Evolutionary conservation across 2,329 filamentous ascomycete genomes (phyloP).

Genomic region (Talaromyces amestolkiae): DNA sequence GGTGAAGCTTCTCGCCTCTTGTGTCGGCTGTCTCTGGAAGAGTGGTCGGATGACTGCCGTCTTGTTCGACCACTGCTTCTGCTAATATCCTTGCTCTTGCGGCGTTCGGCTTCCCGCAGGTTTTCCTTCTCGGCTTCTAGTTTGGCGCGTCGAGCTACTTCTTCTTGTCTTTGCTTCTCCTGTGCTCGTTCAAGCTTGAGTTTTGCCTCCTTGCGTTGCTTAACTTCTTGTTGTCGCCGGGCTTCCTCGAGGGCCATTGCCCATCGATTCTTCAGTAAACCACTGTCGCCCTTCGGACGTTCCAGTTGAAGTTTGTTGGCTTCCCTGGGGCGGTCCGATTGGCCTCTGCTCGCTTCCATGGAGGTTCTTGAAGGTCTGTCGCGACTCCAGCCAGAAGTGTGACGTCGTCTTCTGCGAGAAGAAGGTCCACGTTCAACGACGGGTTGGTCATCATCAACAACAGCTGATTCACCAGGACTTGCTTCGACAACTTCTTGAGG

Average conservation of each 20-base stretch:
- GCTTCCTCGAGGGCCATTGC: slow-evolving; percentile 37
- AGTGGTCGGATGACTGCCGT: slow-evolving; percentile 26
- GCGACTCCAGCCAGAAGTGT: slow-evolving; percentile 28
- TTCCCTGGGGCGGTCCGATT: slow-evolving; percentile 23
- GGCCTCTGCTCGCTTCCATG: slow-evolving; percentile 20
- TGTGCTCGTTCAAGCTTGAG: slow-evolving; percentile 25
- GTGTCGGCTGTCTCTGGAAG: slow-evolving; percentile 27
- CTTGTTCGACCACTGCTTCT: slow-evolving; percentile 17
- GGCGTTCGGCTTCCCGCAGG: slow-evolving; percentile 6
- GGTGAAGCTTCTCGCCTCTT: slow-evolving; percentile 29
- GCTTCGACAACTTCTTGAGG: slow-evolving; percentile 14
- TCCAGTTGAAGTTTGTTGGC: slow-evolving; percentile 23
- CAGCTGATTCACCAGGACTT: slow-evolving; percentile 13
- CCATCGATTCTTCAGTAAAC: slow-evolving; percentile 35
- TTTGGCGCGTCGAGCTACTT: slow-evolving; percentile 16
- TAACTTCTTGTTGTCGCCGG: slow-evolving; percentile 34
- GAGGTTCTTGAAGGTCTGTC: slow-evolving; percentile 40
- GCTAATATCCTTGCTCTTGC: slow-evolving; percentile 12
- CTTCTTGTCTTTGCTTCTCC: slow-evolving; percentile 22
- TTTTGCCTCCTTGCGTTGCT: slow-evolving; percentile 36
- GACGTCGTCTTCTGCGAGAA: slow-evolving; percentile 32
- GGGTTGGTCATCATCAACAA: slow-evolving; percentile 20
- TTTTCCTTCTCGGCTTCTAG: slow-evolving; percentile 21
- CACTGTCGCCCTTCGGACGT: slow-evolving; percentile 35
- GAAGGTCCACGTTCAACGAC: slow-evolving; percentile 21